Percentiles rank a stretch among this genome's conserved stretches.
These are phyloP conservation scores for Adenanthera pavonina DNA, from an alignment of 306 rosid genomes.

Conservation along the genomic window DNA sequence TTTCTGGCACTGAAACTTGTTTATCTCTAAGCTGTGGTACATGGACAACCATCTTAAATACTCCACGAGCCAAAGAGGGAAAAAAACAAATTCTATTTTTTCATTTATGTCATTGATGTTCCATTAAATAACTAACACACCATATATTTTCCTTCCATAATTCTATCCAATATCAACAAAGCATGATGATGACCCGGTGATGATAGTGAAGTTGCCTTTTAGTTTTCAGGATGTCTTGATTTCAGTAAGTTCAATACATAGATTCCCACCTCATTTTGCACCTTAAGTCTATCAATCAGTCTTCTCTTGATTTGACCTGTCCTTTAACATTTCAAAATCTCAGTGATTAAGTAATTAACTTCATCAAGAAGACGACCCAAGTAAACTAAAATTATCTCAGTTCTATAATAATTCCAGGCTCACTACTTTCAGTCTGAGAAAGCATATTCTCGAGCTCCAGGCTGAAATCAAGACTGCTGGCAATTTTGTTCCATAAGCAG, in stretches of 20 bases:
- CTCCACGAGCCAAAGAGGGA: neutral
- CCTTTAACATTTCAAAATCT: constrained; percentile 1
- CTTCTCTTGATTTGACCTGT: neutral
- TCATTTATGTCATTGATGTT: neutral
- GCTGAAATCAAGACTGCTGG: neutral
- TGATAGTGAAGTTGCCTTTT: neutral
- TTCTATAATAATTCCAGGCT: constrained; percentile 2
- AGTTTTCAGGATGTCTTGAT: neutral
- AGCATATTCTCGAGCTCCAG: neutral
- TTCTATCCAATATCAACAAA: neutral
- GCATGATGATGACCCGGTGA: neutral
- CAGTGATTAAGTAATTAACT: neutral
- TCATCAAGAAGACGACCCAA: neutral
- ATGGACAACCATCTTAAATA: neutral
- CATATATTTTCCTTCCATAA: neutral
- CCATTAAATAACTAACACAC: neutral
- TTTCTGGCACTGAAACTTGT: neutral
- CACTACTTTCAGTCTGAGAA: neutral
- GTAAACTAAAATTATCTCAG: neutral
- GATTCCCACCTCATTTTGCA: constrained; percentile 8
- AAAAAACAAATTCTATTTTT: neutral
- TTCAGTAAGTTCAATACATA: neutral
- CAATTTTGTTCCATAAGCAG: constrained; percentile 18
- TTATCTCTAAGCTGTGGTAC: neutral
- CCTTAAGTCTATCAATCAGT: constrained; percentile 2